phyloP scores from a whole-genome alignment of 176 grass and related monocot genomes.

The Eleusine coracana region DNA sequence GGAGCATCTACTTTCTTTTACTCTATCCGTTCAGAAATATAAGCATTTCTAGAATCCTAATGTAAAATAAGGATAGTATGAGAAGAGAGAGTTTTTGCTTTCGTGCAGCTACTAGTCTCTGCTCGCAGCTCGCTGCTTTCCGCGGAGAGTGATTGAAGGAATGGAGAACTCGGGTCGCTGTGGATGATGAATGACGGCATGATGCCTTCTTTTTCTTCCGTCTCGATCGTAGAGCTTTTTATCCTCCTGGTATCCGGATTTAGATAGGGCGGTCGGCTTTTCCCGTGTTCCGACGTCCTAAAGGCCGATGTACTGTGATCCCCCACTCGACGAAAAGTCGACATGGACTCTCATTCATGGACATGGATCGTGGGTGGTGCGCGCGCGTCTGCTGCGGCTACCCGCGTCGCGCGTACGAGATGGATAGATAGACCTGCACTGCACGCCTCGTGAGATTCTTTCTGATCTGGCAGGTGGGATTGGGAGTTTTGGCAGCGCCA shows the following conservation, averaged over 20 bases:
- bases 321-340: background rate
- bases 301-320: background rate
- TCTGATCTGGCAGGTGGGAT: background rate
- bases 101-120: too few species aligned
- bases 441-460: constrained; percentile 9
- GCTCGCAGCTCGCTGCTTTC: too few species aligned
- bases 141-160: constrained; percentile 27
- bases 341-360: background rate
- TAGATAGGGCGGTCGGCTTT: constrained; percentile 52
- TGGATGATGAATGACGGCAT: background rate
- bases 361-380: constrained; percentile 46
- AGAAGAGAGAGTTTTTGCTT: too few species aligned
- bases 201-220: background rate
- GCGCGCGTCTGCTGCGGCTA: constrained; percentile 13
- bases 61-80: too few species aligned
- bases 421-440: constrained; percentile 8
- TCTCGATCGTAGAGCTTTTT: background rate
- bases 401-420: background rate
- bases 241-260: constrained; percentile 35
- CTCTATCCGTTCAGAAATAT: too few species aligned
- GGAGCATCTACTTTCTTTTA: background rate
- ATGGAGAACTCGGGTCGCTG: background rate
- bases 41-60: too few species aligned
- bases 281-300: background rate
- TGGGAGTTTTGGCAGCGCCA: constrained; percentile 36